These are phyloP conservation scores for carrot (Daucus carota) DNA, from an alignment of 129 eudicot species.

Conservation along the genomic window DH1_v3.0 NC_030388.2:33046501-33047000, in stretches of 20 bases:
- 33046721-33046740: constrained; percentile 69
- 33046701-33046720: constrained; percentile 14
- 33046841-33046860: constrained; percentile 53
- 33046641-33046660: neutral
- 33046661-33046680: neutral
- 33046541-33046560: constrained; percentile 94
- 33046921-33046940: constrained; percentile 5
- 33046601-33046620: neutral
- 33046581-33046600: constrained; percentile 53
- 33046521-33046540: constrained; percentile 99
- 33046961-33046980: neutral
- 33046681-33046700: neutral
- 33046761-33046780: constrained; percentile 58
- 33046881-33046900: constrained; percentile 75
- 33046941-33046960: neutral
- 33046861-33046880: constrained; percentile 75
- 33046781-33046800: constrained; percentile 66
- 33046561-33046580: constrained; percentile 81
- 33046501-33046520: constrained; percentile 97
- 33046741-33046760: constrained; percentile 79
- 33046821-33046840: constrained; percentile 50
- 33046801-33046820: constrained; percentile 63
- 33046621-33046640: neutral
- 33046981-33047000: neutral
- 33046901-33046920: constrained; percentile 63